Percentiles rank a stretch among this genome's conserved stretches.
These are phyloP conservation scores for Fusarium proliferatum DNA, from an alignment of 2,329 filamentous ascomycete species.

Conservation along the genomic window DNA sequence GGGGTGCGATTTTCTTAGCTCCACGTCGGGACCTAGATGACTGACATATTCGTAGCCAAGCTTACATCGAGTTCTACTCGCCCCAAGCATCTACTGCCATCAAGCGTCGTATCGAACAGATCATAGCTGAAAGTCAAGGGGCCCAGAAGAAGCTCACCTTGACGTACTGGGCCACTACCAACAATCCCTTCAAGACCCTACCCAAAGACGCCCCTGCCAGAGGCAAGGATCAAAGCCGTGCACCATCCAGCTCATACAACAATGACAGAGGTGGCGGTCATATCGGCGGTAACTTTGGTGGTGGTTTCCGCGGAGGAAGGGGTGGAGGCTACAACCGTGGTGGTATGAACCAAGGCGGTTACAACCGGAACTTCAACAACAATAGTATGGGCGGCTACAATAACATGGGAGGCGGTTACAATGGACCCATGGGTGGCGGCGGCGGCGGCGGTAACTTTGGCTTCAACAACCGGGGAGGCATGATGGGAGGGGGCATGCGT, in stretches of 20 bases:
- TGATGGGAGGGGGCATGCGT: constrained; percentile 57
- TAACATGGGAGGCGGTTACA: constrained; percentile 61
- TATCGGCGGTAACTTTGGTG: constrained; percentile 60
- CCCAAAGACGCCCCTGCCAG: constrained; percentile 82
- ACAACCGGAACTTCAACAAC: constrained; percentile 58
- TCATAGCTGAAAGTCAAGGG: constrained; percentile 61
- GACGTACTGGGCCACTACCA: constrained; percentile 78
- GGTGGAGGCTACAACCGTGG: constrained; percentile 56
- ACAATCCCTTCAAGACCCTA: constrained; percentile 90
- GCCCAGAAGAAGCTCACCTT: constrained; percentile 77
- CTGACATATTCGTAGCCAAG: constrained; percentile 62
- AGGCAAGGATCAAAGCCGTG: constrained; percentile 71
- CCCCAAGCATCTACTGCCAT: constrained; percentile 86
- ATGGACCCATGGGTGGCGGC: constrained; percentile 63
- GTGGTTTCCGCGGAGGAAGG: constrained; percentile 64
- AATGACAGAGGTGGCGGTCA: constrained; percentile 53
- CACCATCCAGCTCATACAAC: constrained; percentile 61
- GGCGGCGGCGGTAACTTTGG: constrained; percentile 61
- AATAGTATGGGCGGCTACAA: constrained; percentile 58
- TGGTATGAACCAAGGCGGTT: constrained; percentile 61
- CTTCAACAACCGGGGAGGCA: constrained; percentile 60
- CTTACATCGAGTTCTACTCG: constrained; percentile 85
- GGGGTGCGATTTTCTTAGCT: constrained; percentile 68
- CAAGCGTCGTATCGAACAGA: constrained; percentile 82
- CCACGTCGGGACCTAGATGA: constrained; percentile 3